A percentile compares a stretch with the other conserved stretches of the same genome.
phyloP scores from a whole-genome alignment of 2,329 filamentous ascomycete genomes.

The Penicillium capsulatum region DNA sequence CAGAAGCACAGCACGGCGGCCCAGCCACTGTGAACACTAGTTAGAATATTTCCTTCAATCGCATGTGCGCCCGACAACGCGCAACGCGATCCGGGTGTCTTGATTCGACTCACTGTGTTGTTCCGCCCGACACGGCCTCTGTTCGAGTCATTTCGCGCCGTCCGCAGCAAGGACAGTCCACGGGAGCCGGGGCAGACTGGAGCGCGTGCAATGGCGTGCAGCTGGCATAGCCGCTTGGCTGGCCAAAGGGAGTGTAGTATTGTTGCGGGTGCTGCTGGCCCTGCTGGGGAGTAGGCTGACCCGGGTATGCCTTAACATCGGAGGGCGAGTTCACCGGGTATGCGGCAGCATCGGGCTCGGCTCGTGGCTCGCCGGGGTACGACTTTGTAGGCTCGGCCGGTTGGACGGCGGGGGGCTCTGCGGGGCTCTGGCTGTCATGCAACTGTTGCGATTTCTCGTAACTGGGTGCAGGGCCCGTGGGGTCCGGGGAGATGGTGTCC shows the following conservation, averaged over 20 bases:
- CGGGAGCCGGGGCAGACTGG: slow-evolving; percentile 37
- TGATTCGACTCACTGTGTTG: slow-evolving; percentile 27
- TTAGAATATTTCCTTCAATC: not conserved
- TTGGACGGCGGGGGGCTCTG: slow-evolving; percentile 4
- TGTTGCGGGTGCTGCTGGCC: slow-evolving; percentile 3
- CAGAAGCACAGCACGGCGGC: slow-evolving; percentile 43
- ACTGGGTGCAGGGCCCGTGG: not conserved
- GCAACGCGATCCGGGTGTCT: not conserved
- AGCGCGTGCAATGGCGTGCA: slow-evolving; percentile 25
- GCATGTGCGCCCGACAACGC: too few relatives aligned
- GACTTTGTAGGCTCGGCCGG: not conserved
- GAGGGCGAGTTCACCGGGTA: slow-evolving; percentile 3
- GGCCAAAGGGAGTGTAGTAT: slow-evolving; percentile 16
- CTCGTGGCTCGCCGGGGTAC: slow-evolving; percentile 8
- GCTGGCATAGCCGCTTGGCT: slow-evolving; percentile 23
- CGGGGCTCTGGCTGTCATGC: not conserved
- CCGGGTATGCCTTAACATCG: slow-evolving; percentile 16
- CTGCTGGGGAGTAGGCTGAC: slow-evolving; percentile 12
- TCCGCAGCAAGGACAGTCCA: slow-evolving; percentile 48
- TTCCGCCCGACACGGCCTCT: slow-evolving; percentile 21
- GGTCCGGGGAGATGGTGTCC: not conserved
- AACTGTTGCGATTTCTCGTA: too few relatives aligned
- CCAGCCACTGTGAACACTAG: slow-evolving; percentile 39
- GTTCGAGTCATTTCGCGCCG: slow-evolving; percentile 33
- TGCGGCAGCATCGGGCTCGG: slow-evolving; percentile 1